Evolutionary conservation across 805 yeast species (phyloP), one percentile per base, ranked within the genome.

Genomic region (Babjeviella inositovora): DNA sequence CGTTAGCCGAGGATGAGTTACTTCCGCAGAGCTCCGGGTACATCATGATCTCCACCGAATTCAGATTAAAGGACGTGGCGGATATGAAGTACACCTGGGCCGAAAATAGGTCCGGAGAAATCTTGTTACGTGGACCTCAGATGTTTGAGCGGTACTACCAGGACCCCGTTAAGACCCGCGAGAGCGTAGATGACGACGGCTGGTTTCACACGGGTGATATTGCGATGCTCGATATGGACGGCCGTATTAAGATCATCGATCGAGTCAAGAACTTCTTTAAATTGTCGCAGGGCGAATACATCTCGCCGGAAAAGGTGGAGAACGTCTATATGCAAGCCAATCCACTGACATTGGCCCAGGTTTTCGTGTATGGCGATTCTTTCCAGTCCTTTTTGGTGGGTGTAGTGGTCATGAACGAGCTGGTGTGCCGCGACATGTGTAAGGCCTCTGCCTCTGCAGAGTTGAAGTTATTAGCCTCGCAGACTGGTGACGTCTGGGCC

Each of bases 161-260:
- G 25, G 45, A 48, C 27, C 35, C 39, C 8, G 47, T 44, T 25
- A 54, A 47, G 29, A 49, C 58, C 3, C 32, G 25, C n/a, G 45
- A 47, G 23, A 35, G 42, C 13, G 21, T 46, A 19, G 47, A 45
- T 23, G 23, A 30, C 7, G 51, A 49, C 9, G 54, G 53, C 9
- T 51, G 56, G 55, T 41, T 48, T 24, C 31, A 35, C 16, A 47
- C 54, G 18, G 58, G 58, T 13, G 58, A 51, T 32, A 45, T 50
- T 32, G 56, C 53, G 6, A 30, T 34, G 12, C 26, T 50, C 11
- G 26, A 27, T 22, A 18, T 20, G 9, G 31, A 30, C 2, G 49
- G 49, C 5, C 33, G 34, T 7, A 30, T 43, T 16, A 32, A 28
- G 22, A 43, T 43, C 19, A 34, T 43, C 19, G 49, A 43, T 30